These are phyloP conservation scores for Chrysanthemum lavandulifolium DNA, from an alignment of 129 eudicot species.

Conservation along the genomic window DNA sequence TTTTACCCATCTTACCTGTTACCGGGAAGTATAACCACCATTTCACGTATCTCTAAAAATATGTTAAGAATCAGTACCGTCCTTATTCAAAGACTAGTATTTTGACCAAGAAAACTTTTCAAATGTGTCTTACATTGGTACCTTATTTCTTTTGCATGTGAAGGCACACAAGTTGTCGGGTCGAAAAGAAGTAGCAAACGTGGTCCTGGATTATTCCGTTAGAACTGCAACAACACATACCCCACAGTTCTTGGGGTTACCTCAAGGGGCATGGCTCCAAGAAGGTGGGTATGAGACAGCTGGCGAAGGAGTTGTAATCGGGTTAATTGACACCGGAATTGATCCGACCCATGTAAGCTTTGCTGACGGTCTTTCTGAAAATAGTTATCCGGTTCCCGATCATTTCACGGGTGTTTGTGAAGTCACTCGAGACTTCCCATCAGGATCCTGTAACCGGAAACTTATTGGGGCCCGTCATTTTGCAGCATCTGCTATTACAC, in stretches of 20 bases:
- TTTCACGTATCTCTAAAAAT: too few species aligned
- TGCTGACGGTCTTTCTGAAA: conserved; percentile 57
- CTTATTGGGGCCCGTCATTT: conserved; percentile 98
- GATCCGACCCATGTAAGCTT: conserved; percentile 91
- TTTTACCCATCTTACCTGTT: not conserved
- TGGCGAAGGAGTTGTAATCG: conserved; percentile 95
- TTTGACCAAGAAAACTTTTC: too few species aligned
- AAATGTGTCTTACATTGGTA: not conserved
- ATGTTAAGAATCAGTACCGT: too few species aligned
- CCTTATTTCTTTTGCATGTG: conserved; percentile 5
- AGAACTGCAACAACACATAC: conserved; percentile 93
- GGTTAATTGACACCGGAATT: conserved; percentile 92
- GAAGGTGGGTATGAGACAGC: conserved; percentile 84
- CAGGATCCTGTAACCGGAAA: conserved; percentile 97
- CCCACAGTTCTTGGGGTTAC: conserved; percentile 89
- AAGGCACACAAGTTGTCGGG: conserved; percentile 73
- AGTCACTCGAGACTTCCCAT: conserved; percentile 90
- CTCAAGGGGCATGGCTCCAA: conserved; percentile 95
- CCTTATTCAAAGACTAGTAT: too few species aligned
- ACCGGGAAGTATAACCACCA: too few species aligned
- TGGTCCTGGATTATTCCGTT: conserved; percentile 76
- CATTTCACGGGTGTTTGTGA: conserved; percentile 90
- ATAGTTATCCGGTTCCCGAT: conserved; percentile 70
- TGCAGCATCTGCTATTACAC: conserved; percentile 96
- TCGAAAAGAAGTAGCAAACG: conserved; percentile 81